These are phyloP conservation scores for Solanum pimpinellifolium DNA, from an alignment of 257 asterid genomes.

Conservation along the genomic window DNA sequence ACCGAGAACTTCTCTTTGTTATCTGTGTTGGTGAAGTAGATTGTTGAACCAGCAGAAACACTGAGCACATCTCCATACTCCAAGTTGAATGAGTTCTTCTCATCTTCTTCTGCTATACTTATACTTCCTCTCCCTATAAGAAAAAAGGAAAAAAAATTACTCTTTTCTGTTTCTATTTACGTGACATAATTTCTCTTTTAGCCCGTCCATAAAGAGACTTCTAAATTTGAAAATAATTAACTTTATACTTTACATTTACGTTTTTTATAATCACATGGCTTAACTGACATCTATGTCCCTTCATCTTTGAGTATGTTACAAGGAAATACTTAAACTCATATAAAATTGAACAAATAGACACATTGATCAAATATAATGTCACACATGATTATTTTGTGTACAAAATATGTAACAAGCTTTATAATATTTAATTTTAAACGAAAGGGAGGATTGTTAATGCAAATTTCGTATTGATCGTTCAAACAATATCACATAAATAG, in stretches of 20 bases:
- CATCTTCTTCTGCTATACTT: conserved; percentile 1
- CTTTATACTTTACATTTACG: too few relatives aligned
- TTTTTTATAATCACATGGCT: not conserved
- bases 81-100: conserved; percentile 21
- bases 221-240: too few relatives aligned
- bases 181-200: not conserved
- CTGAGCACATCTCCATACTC: conserved; percentile 22
- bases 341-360: too few relatives aligned
- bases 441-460: too few relatives aligned
- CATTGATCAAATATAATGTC: too few relatives aligned
- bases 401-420: too few relatives aligned
- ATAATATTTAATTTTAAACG: not conserved
- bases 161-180: not conserved
- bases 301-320: too few relatives aligned
- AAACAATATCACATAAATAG: not conserved
- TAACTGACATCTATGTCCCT: too few relatives aligned
- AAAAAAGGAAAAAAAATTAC: not conserved
- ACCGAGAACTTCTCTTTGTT: conserved; percentile 15
- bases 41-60: conserved; percentile 25
- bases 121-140: conserved; percentile 22
- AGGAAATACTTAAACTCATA: accelerated
- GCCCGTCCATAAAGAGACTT: not conserved
- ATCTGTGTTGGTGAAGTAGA: conserved; percentile 16
- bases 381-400: too few relatives aligned
- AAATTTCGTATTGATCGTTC: not conserved